phyloP scores from a whole-genome alignment of 2,329 filamentous ascomycete genomes.

The Microcyclosporella mali region DNA sequence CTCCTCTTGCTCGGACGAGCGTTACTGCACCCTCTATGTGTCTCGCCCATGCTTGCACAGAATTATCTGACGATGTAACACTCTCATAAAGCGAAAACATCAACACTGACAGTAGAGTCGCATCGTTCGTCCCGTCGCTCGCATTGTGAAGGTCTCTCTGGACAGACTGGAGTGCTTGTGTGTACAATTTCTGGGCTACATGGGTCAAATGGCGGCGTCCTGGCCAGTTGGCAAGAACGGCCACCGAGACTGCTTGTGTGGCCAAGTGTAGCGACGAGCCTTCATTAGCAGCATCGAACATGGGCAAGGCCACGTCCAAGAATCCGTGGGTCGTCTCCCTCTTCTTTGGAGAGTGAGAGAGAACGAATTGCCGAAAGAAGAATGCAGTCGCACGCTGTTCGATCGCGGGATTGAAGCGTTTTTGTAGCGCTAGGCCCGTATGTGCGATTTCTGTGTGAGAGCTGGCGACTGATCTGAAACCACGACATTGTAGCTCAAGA shows the following conservation, averaged over 20 bases:
- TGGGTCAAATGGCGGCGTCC: slow-evolving; percentile 4
- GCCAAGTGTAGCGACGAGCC: slow-evolving; percentile 10
- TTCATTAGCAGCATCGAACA: slow-evolving; percentile 2
- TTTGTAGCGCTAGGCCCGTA: not conserved
- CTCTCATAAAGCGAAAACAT: slow-evolving; percentile 10
- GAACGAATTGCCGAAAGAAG: slow-evolving; percentile 6
- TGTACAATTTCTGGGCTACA: slow-evolving; percentile 5
- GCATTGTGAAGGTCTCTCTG: slow-evolving; percentile 7
- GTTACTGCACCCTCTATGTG: slow-evolving; percentile 12
- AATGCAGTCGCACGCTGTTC: slow-evolving; percentile 7
- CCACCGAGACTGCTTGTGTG: slow-evolving; percentile 7
- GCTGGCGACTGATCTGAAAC: not conserved
- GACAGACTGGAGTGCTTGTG: slow-evolving; percentile 3
- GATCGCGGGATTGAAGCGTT: slow-evolving; percentile 5
- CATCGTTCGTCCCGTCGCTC: slow-evolving; percentile 1
- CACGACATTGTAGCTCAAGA: no score
- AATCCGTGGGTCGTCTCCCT: slow-evolving; percentile 7
- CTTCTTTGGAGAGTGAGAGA: not conserved
- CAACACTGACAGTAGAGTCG: slow-evolving; percentile 7
- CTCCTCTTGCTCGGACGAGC: slow-evolving; percentile 5
- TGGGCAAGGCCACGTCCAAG: slow-evolving; percentile 5
- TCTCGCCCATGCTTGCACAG: slow-evolving; percentile 8
- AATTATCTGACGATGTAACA: slow-evolving; percentile 5
- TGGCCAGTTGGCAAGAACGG: slow-evolving; percentile 7
- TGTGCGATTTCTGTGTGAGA: no score